These are phyloP conservation scores for Mycena indigotica DNA, from an alignment of 768 basidiomycete species.

Conservation along the genomic window DNA sequence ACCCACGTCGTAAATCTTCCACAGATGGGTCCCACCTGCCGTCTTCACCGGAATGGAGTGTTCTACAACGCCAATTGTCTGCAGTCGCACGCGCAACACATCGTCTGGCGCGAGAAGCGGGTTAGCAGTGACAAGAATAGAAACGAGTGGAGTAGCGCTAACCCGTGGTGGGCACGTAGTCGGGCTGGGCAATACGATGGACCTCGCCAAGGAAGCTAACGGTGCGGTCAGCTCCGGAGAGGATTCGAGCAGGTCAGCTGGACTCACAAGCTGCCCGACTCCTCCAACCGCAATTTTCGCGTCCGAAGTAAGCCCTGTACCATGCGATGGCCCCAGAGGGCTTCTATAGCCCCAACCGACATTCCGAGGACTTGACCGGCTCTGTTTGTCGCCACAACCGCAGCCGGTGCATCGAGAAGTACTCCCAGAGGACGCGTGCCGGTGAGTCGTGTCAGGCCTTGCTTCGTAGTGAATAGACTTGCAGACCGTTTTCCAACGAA, in stretches of 20 bases:
- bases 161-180: conserved; percentile 76
- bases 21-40: conserved; percentile 64
- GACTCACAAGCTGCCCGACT: conserved; percentile 75
- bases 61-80: conserved; percentile 79
- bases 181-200: conserved; percentile 63
- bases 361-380: conserved; percentile 58
- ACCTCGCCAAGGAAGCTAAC: conserved; percentile 70
- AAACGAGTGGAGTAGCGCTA: background rate
- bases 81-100: conserved; percentile 76
- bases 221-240: conserved; percentile 1
- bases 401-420: conserved; percentile 35
- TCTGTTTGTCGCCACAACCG: conserved; percentile 49
- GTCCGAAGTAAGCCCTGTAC: conserved; percentile 58
- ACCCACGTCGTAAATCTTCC: conserved; percentile 84
- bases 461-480: conserved; percentile 74
- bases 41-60: conserved; percentile 71
- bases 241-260: conserved; percentile 15
- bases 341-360: conserved; percentile 53
- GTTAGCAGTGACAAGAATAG: background rate
- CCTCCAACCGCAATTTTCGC: conserved; percentile 68
- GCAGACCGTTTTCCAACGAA: conserved; percentile 62
- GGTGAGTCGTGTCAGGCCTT: conserved; percentile 41
- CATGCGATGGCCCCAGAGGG: conserved; percentile 71
- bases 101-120: conserved; percentile 53
- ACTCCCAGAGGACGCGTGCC: conserved; percentile 45